Base-by-base conservation (phyloP, 352 stramenopile species). In the Globisporangium cederbergense region DNA sequence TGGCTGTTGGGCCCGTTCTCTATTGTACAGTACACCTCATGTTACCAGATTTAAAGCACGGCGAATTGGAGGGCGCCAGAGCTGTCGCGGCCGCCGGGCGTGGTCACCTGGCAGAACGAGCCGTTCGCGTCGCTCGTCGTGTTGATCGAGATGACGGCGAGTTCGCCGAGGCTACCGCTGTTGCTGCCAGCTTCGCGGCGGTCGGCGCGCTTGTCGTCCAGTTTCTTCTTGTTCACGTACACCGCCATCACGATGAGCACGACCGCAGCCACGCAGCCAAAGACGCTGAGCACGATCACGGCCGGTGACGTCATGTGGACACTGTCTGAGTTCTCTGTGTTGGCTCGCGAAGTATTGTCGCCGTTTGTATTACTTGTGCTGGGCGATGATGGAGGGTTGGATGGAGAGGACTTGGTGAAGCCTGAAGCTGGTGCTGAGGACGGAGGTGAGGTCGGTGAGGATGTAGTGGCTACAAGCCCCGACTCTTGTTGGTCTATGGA, bases 41-140 rank as follows among this genome's bases (percentile, higher is more conserved):
- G 2, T 28, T 28, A 28, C 25, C 25, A 28, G 25, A 28, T 1
- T 28, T 28, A 63, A 13, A 63, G 45, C 16, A 54, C 25, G 1
- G 46, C 59, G 25, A 58, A 16, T 34, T 58, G 49, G 47, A 49
- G 32, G 32, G 36, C 51, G 16, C 58, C 50, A 14, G 13, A 28
- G 40, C 14, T 30, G 34, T 43, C 42, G 18, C 14, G 50, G 34
- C 59, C 36, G 14, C 32, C 34, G 3, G 65, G 71, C 58, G 71
- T 68, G 11, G 32, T n/a, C 36, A 77, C 55, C 50, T 70, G 64
- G 28, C 66, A 62, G 65, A 74, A 75, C 65, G 68, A 72, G 36
- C 67, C 68, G 56, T 59, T 46, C 54, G 40, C 25, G 16, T 43
- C 32, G 32, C 18, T 36, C 30, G n/a, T 50, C 46, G 22, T 43